phyloP scores from a whole-genome alignment of 805 yeast species.

The Myxozyma udenii region DNA sequence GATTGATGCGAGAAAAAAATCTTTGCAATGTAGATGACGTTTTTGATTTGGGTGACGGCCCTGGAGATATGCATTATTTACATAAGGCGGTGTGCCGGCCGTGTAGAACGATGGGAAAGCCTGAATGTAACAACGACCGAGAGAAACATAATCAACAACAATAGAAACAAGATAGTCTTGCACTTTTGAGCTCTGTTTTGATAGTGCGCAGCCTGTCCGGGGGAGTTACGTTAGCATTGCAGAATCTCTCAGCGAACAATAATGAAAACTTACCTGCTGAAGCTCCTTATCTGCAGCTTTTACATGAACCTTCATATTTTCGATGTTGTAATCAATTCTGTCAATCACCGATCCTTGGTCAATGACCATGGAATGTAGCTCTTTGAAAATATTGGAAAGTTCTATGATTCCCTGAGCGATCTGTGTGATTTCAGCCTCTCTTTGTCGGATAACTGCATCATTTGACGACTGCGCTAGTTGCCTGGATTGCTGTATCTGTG shows the following conservation, averaged over 20 bases:
- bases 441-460: conserved; percentile 53
- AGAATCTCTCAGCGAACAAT: not conserved
- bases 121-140: conserved; percentile 68
- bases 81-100: too few species aligned
- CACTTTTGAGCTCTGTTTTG: conserved; percentile 90
- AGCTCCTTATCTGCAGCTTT: conserved; percentile 76
- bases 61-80: too few species aligned
- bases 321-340: conserved; percentile 87
- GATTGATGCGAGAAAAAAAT: too few species aligned
- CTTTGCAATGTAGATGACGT: too few species aligned
- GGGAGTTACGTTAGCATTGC: not conserved
- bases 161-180: conserved; percentile 71
- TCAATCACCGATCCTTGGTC: conserved; percentile 95
- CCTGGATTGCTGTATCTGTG: conserved; percentile 36
- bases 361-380: conserved; percentile 83
- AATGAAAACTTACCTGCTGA: conserved; percentile 14
- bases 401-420: conserved; percentile 93
- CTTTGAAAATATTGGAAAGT: conserved; percentile 87
- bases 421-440: conserved; percentile 86
- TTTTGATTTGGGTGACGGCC: too few species aligned
- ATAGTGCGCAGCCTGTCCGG: conserved; percentile 65
- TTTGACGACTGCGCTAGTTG: conserved; percentile 34
- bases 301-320: conserved; percentile 72
- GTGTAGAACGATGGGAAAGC: conserved; percentile 12
- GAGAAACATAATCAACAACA: conserved; percentile 67